Evolutionary conservation across 306 rosid genomes (phyloP), one percentile per base, ranked within the genome.

Genomic region (Rosa multiflora): DNA sequence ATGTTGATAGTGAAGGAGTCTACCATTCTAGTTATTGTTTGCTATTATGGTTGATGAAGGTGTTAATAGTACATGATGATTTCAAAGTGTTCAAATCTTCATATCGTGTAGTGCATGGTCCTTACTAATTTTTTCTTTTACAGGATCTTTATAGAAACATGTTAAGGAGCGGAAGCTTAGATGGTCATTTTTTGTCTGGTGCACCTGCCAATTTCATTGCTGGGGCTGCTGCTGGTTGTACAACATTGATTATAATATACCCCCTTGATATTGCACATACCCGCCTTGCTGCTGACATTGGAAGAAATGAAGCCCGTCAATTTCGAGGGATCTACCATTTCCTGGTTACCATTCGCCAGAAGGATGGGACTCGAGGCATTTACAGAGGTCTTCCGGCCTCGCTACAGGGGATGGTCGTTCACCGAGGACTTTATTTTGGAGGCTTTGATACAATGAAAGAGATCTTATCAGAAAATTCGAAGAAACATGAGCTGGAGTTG

Each of bases 361-460:
- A 85, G 73, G 93, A 96, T 9, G 98, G 99, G 10, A 15, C 93
- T 47, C 78, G 79, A 69, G 99, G 98, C 37, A 80, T 96, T 69
- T 93, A 93, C 85, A 82, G 94, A 63, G 99, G 98, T 70, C 98
- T 96, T 63, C 97, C 99, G 29, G 99, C 99, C 69, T 96, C 99
- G 46, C 76, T 96, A 67, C 98, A 96, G 0, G 99, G 99, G 29
- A 96, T 96, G 94, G 83, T 91, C 69, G 72, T 96, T 43, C 99
- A 96, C 81, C 84, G 99, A 9, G 97, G 99, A 39, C 87, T 95
- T 66, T 95, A 96, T 83, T 96, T 96, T 70, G 99, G 99, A 37
- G 98, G 98, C 10, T 96, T 96, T 39, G 99, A 95, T 78, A 91
- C 98, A 0, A 83, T 91, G 76, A 96, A 93, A 84, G 99, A 96